phyloP scores from a whole-genome alignment of 768 basidiomycete genomes.

The Jaapia argillacea region DNA sequence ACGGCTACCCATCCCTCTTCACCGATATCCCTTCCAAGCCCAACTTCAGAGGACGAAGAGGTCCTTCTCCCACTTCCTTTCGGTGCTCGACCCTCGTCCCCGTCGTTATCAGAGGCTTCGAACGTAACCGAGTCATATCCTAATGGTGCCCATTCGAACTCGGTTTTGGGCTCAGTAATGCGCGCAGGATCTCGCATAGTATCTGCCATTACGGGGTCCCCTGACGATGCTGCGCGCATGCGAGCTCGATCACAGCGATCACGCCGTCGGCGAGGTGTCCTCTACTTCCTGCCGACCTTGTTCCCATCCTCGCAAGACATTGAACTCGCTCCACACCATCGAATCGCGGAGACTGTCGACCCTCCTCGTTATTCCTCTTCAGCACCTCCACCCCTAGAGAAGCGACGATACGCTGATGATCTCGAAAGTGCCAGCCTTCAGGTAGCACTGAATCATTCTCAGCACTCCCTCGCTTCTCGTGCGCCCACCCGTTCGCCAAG shows the following conservation, averaged over 20 bases:
- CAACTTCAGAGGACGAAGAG: constrained; percentile 31
- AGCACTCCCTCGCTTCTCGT: constrained; percentile 1
- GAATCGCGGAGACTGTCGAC: constrained; percentile 6
- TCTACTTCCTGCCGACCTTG: constrained; percentile 79
- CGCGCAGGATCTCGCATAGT: constrained; percentile 50
- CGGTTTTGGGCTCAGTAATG: constrained; percentile 42
- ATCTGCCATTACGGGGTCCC: constrained; percentile 34
- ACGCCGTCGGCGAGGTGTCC: constrained; percentile 43
- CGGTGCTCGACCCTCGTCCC: constrained; percentile 46
- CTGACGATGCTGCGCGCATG: constrained; percentile 27
- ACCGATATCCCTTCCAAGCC: constrained; percentile 34
- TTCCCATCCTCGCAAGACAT: constrained; percentile 39
- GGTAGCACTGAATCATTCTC: too few relatives aligned
- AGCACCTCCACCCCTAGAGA: constrained; percentile 27
- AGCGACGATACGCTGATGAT: constrained; percentile 28
- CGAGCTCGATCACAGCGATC: constrained; percentile 35
- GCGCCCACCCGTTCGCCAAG: constrained; percentile 1
- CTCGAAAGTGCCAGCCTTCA: constrained; percentile 20
- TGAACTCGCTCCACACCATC: constrained; percentile 15
- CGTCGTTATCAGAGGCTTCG: constrained; percentile 39
- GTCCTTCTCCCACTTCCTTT: constrained; percentile 58
- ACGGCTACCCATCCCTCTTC: constrained; percentile 31
- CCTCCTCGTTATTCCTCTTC: constrained; percentile 3
- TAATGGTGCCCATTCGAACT: constrained; percentile 29
- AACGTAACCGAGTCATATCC: constrained; percentile 30